phyloP scores from a whole-genome alignment of 306 rosid genomes.

The Medicago ruthenica region DNA sequence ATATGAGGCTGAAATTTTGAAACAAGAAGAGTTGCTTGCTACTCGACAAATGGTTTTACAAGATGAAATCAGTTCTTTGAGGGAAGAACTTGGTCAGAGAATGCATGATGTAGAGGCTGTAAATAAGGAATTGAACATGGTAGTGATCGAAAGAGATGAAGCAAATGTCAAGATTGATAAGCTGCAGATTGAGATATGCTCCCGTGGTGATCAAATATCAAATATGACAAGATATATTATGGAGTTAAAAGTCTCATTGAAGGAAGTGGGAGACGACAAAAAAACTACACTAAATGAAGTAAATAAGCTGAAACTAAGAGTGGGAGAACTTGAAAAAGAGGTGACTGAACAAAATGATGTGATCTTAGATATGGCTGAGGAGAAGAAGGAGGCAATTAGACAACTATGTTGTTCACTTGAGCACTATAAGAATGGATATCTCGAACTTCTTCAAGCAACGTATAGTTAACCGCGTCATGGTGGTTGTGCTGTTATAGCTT shows the following conservation, averaged over 20 bases:
- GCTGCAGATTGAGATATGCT: conserved; percentile 56
- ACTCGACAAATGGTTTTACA: conserved; percentile 54
- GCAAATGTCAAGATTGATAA: conserved; percentile 46
- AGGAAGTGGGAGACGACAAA: conserved; percentile 36
- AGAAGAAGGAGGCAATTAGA: conserved; percentile 85
- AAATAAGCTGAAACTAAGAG: conserved; percentile 59
- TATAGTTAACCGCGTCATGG: conserved; percentile 51
- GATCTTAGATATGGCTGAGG: conserved; percentile 71
- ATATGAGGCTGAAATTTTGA: conserved; percentile 53
- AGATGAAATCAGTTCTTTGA: conserved; percentile 57
- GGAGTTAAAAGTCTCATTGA: conserved; percentile 42
- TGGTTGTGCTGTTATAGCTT: conserved; percentile 42
- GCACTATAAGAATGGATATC: conserved; percentile 69
- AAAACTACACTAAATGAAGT: conserved; percentile 37
- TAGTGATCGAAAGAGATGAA: conserved; percentile 64
- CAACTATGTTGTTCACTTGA: conserved; percentile 85
- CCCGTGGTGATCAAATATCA: conserved; percentile 52
- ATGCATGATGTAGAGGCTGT: conserved; percentile 52
- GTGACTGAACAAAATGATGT: conserved; percentile 57
- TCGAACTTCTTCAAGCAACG: conserved; percentile 69
- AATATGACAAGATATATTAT: conserved; percentile 42
- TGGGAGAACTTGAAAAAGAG: conserved; percentile 60
- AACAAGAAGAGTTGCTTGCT: conserved; percentile 50
- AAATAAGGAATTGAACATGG: conserved; percentile 60
- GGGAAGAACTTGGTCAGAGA: conserved; percentile 54